These are phyloP conservation scores for Tricholoma furcatifolium DNA, from an alignment of 768 basidiomycete genomes.

Conservation along the genomic window DNA sequence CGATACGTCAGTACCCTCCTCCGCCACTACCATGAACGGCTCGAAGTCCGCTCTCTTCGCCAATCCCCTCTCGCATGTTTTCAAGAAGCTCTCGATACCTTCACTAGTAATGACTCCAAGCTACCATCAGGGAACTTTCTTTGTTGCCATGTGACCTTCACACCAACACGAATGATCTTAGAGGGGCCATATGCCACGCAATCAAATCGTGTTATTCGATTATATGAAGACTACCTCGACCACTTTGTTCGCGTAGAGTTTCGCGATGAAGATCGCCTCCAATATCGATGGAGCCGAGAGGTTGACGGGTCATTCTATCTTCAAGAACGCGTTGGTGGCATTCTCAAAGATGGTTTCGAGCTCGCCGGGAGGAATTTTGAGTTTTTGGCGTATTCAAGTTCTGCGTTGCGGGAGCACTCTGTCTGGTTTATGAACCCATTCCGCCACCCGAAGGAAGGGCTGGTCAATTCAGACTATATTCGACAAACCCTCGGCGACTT, in stretches of 20 bases:
- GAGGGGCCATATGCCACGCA: conserved; percentile 78
- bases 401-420: conserved; percentile 74
- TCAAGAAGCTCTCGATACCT: conserved; percentile 30
- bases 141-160: conserved; percentile 77
- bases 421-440: conserved; percentile 84
- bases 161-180: conserved; percentile 69
- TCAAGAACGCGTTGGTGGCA: conserved; percentile 53
- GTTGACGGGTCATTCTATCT: conserved; percentile 61
- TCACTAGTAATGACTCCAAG: conserved; percentile 18
- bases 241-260: conserved; percentile 84
- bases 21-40: conserved; percentile 48
- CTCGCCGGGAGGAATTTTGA: conserved; percentile 74
- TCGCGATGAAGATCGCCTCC: conserved; percentile 77
- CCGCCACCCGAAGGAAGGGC: conserved; percentile 37
- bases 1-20: conserved; percentile 46
- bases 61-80: conserved; percentile 46
- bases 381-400: conserved; percentile 81
- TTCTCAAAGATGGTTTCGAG: conserved; percentile 61
- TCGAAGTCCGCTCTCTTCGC: conserved; percentile 40
- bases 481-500: conserved; percentile 71
- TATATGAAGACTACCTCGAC: conserved; percentile 57
- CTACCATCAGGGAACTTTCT: conserved; percentile 44
- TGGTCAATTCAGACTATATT: conserved; percentile 57
- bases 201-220: conserved; percentile 79
- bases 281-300: conserved; percentile 68